A percentile compares a stretch with the other conserved stretches of the same genome.
Evolutionary conservation across 257 asterid genomes (phyloP).

Genomic region (Ilex asprella): DNA sequence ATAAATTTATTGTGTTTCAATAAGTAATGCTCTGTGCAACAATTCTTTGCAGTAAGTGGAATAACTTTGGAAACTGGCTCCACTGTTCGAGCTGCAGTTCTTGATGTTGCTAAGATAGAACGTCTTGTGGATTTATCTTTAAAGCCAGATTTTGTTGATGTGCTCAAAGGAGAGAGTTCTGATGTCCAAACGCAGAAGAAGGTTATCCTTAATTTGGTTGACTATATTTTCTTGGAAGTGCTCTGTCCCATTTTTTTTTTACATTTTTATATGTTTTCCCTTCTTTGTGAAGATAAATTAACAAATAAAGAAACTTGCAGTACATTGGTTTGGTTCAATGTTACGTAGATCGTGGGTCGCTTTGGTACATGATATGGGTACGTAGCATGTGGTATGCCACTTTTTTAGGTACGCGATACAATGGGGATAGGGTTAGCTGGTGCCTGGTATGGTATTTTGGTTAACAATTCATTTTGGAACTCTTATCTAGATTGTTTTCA

Average conservation of each 20-base stretch:
- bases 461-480: too few relatives aligned
- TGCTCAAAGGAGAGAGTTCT: conserved; percentile 32
- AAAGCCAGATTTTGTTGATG: conserved; percentile 58
- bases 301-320: too few relatives aligned
- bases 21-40: conserved; percentile 7
- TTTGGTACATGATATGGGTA: too few relatives aligned
- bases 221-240: too few relatives aligned
- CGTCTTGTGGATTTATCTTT: conserved; percentile 84
- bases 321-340: too few relatives aligned
- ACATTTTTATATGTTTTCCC: not conserved
- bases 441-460: too few relatives aligned
- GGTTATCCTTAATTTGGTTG: conserved; percentile 32
- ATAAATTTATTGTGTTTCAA: not conserved
- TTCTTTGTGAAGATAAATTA: too few relatives aligned
- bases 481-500: too few relatives aligned
- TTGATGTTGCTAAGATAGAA: conserved; percentile 82
- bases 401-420: too few relatives aligned
- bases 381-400: too few relatives aligned
- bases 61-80: conserved; percentile 42
- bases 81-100: conserved; percentile 61
- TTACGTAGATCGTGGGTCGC: too few relatives aligned
- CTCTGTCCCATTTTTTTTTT: not conserved
- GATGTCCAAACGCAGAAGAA: conserved; percentile 34
- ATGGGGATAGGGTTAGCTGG: too few relatives aligned
- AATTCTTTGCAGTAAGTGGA: conserved; percentile 61